Percentiles rank a stretch among this genome's conserved stretches.
phyloP scores from a whole-genome alignment of 2,329 filamentous ascomycete species.

The Ceratocystis cubensis region DNA sequence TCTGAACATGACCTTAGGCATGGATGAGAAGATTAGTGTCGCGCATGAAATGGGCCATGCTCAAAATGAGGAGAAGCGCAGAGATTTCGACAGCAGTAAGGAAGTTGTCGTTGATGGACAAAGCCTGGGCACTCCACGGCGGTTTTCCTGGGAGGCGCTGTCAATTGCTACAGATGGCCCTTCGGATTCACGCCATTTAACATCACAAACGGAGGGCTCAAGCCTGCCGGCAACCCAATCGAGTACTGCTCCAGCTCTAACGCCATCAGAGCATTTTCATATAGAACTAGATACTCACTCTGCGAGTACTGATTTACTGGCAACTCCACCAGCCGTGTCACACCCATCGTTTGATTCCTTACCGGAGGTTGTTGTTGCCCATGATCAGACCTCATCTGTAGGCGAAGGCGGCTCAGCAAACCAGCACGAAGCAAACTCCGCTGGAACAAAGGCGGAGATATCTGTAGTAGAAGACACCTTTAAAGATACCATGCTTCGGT shows the following conservation, averaged over 20 bases:
- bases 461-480: neutral
- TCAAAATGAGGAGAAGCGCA: neutral
- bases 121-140: neutral
- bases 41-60: constrained; percentile 7
- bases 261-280: neutral
- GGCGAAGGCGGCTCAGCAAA: neutral
- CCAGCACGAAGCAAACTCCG: neutral
- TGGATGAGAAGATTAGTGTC: constrained; percentile 18
- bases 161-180: neutral
- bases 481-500: neutral
- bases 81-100: neutral
- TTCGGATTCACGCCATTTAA: neutral
- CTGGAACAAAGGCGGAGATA: neutral
- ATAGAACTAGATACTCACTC: neutral
- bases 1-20: neutral
- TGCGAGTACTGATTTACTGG: neutral
- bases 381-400: neutral
- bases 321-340: neutral
- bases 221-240: neutral
- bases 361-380: neutral
- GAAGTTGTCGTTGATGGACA: neutral
- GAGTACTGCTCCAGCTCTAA: neutral
- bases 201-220: neutral
- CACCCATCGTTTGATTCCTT: neutral
- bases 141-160: constrained; percentile 18